phyloP scores from a whole-genome alignment of 805 yeast genomes.

The Metschnikowia colocasiae region DNA sequence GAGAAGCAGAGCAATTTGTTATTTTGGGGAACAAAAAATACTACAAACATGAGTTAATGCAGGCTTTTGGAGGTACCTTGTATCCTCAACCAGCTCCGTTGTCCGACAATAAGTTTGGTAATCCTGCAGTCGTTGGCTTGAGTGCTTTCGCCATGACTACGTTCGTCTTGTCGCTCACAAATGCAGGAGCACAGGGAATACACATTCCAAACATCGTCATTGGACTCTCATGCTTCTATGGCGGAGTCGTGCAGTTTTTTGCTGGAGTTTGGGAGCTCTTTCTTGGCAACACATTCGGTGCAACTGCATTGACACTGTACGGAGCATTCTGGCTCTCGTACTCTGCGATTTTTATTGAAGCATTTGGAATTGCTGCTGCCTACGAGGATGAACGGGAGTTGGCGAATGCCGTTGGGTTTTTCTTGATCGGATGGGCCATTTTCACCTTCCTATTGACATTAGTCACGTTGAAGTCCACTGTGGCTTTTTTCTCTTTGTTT shows the following conservation, averaged over 20 bases:
- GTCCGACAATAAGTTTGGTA: slow-evolving; percentile 27
- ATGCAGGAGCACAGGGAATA: slow-evolving; percentile 46
- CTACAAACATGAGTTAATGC: slow-evolving; percentile 51
- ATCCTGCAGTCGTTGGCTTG: slow-evolving; percentile 55
- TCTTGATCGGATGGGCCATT: slow-evolving; percentile 59
- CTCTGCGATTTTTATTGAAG: slow-evolving; percentile 48
- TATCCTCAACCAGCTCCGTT: slow-evolving; percentile 36
- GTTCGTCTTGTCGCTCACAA: slow-evolving; percentile 45
- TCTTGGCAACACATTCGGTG: slow-evolving; percentile 54
- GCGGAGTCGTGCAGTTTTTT: slow-evolving; percentile 47
- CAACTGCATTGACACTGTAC: slow-evolving; percentile 48
- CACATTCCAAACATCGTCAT: slow-evolving; percentile 40
- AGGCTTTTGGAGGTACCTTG: slow-evolving; percentile 61
- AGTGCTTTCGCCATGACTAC: slow-evolving; percentile 47
- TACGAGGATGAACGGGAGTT: slow-evolving; percentile 42
- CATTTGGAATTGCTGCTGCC: slow-evolving; percentile 51
- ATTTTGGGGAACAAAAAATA: slow-evolving; percentile 42
- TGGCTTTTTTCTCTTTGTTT: slow-evolving; percentile 49
- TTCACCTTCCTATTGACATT: slow-evolving; percentile 57
- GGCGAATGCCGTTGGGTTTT: slow-evolving; percentile 54
- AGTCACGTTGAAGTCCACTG: slow-evolving; percentile 51
- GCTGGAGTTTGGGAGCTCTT: slow-evolving; percentile 51
- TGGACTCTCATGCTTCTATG: slow-evolving; percentile 47
- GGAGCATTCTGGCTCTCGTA: slow-evolving; percentile 52
- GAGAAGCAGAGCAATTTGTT: slow-evolving; percentile 41